Conservation (phyloP, 1,284 basidiomycete species). For the Rhizoctonia solani region DNA sequence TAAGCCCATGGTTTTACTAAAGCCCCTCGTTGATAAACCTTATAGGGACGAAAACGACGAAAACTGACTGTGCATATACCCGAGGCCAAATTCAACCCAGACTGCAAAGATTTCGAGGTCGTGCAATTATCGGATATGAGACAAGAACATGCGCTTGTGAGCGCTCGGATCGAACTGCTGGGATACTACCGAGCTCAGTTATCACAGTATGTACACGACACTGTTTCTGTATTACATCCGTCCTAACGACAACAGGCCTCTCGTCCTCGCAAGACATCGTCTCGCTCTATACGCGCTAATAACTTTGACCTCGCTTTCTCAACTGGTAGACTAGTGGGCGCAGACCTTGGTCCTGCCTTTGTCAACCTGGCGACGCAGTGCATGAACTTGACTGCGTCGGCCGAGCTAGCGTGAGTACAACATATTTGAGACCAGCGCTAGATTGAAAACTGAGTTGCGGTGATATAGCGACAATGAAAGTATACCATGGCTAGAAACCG, state of each 20-base stretch:
- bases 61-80: slow-evolving; percentile 79
- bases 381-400: slow-evolving; percentile 66
- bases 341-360: slow-evolving; percentile 90
- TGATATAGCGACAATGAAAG: slow-evolving; percentile 33
- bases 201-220: slow-evolving; percentile 52
- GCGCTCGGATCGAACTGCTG: slow-evolving; percentile 78
- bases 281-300: slow-evolving; percentile 77
- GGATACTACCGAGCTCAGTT: slow-evolving; percentile 59
- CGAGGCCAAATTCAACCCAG: slow-evolving; percentile 65
- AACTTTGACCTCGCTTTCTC: slow-evolving; percentile 81
- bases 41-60: slow-evolving; percentile 57
- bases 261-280: slow-evolving; percentile 75
- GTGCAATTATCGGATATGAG: slow-evolving; percentile 83
- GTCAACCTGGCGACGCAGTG: slow-evolving; percentile 78
- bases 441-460: too few species aligned
- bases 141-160: slow-evolving; percentile 79
- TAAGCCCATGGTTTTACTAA: slow-evolving; percentile 41
- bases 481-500: slow-evolving; percentile 34
- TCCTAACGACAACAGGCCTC: slow-evolving; percentile 50
- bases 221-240: background rate
- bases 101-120: slow-evolving; percentile 71
- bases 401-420: slow-evolving; percentile 37
- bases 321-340: slow-evolving; percentile 72
- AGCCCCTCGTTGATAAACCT: background rate
- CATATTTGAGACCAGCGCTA: too few species aligned